Base-by-base conservation (phyloP, 2,329 filamentous ascomycete genomes). In the Basipetospora chlamydospora region DNA sequence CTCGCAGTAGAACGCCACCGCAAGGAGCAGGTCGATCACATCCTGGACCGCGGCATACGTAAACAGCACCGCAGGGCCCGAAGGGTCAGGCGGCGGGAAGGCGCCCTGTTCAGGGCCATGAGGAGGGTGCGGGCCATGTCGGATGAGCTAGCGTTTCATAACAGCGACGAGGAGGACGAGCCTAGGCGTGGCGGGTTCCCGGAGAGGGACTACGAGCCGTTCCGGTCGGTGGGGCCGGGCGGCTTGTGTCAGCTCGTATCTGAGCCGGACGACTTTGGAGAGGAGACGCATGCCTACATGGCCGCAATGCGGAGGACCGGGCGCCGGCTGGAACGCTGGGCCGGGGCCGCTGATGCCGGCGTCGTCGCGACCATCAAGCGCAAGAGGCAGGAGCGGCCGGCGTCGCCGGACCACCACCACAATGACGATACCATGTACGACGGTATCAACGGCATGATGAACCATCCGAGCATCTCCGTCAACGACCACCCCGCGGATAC, bases 1-100 rank as follows among this genome's bases (percentile, higher is more conserved):
- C 63, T 86, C 26, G 82, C 82, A 0, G 80, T 90, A 1, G 81
- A 86, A 53, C 71, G 77, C 38, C 86, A 87, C 54, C 68, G 83
- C 13, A 80, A 74, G 42, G 74, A 83, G 48, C 75, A 82, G 5
- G 82, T 88, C n/a, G 79, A 86, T 48, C 79, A 86, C 47, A 82
- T 85, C 35, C 69, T 90, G 12, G 78, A 84, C 45, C 73, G 77
- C n/a, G 77, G 79, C 21, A 61, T 88, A 23, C 73, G 79, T 33
- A 68, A 66, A 43, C 64, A 73, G 35, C 78, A 86, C 49, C 71
- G 76, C 49, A 63, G 63, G 38, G 69, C 75, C 10, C 72, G 74
- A 32, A 76, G 75, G 46, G 49, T 59, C 13, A 70, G 82, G 4
- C 69, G 70, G 15, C 61, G 66, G 37, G 74, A 85, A 40, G 79